These are phyloP conservation scores for Furcasterigmium furcatum DNA, from an alignment of 2,329 filamentous ascomycete species.

Conservation along the genomic window DNA sequence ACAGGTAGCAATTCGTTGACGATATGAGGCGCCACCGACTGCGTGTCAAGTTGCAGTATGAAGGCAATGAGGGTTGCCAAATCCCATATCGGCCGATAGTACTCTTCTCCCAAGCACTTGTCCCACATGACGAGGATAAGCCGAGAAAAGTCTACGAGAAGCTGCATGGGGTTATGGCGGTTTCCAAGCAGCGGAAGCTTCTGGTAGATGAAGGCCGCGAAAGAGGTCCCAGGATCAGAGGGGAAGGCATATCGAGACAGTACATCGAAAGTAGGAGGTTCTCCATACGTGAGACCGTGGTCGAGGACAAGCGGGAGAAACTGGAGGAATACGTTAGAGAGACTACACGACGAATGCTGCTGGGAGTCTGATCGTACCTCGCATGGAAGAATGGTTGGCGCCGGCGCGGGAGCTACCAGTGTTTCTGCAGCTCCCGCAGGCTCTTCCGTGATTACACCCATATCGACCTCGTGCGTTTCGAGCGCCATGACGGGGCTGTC, in stretches of 20 bases:
- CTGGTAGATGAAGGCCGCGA: conserved; percentile 67
- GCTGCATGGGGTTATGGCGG: conserved; percentile 43
- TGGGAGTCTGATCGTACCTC: no score
- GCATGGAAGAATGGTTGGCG: conserved; percentile 27
- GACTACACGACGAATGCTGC: no score
- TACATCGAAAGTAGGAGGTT: conserved; percentile 64
- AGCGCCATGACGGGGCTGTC: conserved; percentile 66
- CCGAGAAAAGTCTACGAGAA: conserved; percentile 63
- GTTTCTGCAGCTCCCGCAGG: not conserved
- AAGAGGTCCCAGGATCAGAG: conserved; percentile 56
- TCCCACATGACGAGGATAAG: conserved; percentile 66
- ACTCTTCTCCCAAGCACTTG: conserved; percentile 60
- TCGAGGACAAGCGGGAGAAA: conserved; percentile 63
- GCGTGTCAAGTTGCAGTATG: conserved; percentile 59
- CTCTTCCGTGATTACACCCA: conserved; percentile 17
- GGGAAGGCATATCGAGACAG: conserved; percentile 64
- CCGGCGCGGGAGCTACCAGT: not conserved
- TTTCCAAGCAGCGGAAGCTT: conserved; percentile 57
- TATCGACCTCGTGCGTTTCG: conserved; percentile 45
- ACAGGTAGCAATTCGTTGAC: conserved; percentile 53
- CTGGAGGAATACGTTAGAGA: no score
- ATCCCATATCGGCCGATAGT: conserved; percentile 61
- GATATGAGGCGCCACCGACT: conserved; percentile 55
- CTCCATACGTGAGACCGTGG: conserved; percentile 51
- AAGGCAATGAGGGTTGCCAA: conserved; percentile 63